Base-by-base conservation (phyloP, 1,284 basidiomycete species). In the Volvariella volvacea region DNA sequence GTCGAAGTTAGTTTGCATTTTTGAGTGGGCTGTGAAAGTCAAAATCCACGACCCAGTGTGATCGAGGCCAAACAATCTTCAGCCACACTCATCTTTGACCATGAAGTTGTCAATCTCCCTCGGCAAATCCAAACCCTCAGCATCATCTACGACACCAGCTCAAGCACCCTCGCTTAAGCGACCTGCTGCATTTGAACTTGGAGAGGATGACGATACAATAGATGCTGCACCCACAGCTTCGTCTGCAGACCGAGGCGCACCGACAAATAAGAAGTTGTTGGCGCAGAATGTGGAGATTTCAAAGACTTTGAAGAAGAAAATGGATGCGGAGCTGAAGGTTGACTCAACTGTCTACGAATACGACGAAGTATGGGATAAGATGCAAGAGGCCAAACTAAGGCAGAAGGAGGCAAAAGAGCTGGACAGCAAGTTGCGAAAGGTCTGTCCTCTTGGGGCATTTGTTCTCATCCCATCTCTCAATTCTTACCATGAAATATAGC, bases 281-380 rank as follows among this genome's bases (percentile, higher is more conserved):
- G 76, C 76, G 12, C 78, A 76, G 56, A 79, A 73, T 62, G 67
- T 76, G 10, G 69, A 69, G 48, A 64, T 77, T 34, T 83, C 83
- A 17, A 79, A 75, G 54, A 63, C 76, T 16, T 68, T 70, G 61
- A 76, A 71, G 67, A 83, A 80, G 59, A 74, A 74, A 48, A 71
- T 87, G 64, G 82, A 88, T 46, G 78, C 80, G 50, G 92, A 93
- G 57, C 77, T 83, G 66, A 73, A 74, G 51, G 67, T 93, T 2
- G 96, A 99, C 58, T 63, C 76, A 37, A 87, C 83, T 2, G 87
- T 96, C 7, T 99, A 88, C 62, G 85, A 97, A 64, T 99, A 99
- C 57, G 96, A 99, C 59, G 89, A 90, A 59, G 85, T 98, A 4
- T 99, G 88, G 77, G 96, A 99, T 57, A 79, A 77, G 53, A 97